Evolutionary conservation across 1,139 yeast genomes (phyloP).

Genomic region (Torulaspora globosa): DNA sequence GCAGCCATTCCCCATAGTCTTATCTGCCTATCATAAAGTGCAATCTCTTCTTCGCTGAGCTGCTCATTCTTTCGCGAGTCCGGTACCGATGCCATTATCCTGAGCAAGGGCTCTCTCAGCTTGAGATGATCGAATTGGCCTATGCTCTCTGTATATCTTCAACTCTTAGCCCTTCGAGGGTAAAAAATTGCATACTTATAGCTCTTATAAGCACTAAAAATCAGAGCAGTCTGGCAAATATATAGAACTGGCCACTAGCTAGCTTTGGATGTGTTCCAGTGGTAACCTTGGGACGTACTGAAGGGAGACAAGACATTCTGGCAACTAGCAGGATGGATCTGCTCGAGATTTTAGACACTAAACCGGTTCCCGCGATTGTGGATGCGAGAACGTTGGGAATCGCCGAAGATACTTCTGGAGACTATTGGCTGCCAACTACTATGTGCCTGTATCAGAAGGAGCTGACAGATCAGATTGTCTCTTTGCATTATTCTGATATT

Average conservation of each 20-base stretch:
- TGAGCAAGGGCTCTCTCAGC: background rate
- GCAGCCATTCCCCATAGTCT: conserved; percentile 96
- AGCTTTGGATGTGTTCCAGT: background rate
- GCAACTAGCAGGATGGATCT: conserved; percentile 59
- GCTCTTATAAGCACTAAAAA: background rate
- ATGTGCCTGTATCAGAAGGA: conserved; percentile 87
- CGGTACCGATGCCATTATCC: background rate
- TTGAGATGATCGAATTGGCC: background rate
- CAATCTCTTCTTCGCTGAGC: conserved; percentile 65
- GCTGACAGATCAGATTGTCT: conserved; percentile 87
- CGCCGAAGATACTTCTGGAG: conserved; percentile 50
- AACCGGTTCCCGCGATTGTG: conserved; percentile 78
- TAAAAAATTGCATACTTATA: background rate
- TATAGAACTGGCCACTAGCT: background rate
- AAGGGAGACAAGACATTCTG: background rate
- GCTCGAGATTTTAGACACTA: conserved; percentile 69
- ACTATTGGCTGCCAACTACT: conserved; percentile 78
- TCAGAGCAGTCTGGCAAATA: background rate
- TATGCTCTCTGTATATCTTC: background rate
- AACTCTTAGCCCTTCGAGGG: background rate
- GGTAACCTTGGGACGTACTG: background rate
- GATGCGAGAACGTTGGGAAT: conserved; percentile 42
- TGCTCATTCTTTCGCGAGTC: background rate
- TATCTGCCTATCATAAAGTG: conserved; percentile 90
- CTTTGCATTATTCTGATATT: conserved; percentile 86